Percentiles rank a stretch among this genome's conserved stretches.
Conservation (phyloP, 768 basidiomycete genomes). For the Lentinus brumalis region DNA sequence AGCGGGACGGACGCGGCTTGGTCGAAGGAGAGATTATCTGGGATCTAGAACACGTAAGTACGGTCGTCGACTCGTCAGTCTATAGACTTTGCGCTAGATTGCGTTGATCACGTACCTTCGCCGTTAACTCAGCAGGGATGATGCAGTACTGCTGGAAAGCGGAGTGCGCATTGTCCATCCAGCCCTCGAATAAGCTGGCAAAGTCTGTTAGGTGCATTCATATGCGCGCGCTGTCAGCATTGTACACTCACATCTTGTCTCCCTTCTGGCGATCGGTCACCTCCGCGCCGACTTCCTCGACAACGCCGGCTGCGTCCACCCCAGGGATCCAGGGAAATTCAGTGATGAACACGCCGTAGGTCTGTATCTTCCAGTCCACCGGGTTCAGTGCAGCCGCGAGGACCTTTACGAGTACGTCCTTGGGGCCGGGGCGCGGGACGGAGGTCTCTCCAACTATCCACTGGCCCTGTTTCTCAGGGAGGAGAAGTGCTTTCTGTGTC, state of each 20-base stretch:
- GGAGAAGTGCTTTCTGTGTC: constrained; percentile 22
- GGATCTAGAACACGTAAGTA: constrained; percentile 23
- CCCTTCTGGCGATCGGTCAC: constrained; percentile 35
- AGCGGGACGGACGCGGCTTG: constrained; percentile 35
- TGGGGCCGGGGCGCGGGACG: constrained; percentile 16
- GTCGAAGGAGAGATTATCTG: constrained; percentile 32
- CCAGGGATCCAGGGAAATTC: constrained; percentile 24
- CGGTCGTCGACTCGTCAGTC: too few relatives aligned
- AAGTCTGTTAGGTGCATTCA: constrained; percentile 1
- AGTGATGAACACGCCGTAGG: background rate
- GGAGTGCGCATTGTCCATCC: constrained; percentile 11
- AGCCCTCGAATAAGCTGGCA: constrained; percentile 26
- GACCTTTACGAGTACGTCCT: constrained; percentile 33
- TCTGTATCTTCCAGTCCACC: constrained; percentile 36
- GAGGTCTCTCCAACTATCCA: constrained; percentile 2
- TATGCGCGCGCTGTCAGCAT: constrained; percentile 11
- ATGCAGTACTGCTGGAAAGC: constrained; percentile 23
- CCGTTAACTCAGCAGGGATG: constrained; percentile 16
- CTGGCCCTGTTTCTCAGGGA: constrained; percentile 2
- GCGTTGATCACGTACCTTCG: constrained; percentile 10
- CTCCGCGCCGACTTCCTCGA: constrained; percentile 34
- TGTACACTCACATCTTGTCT: constrained; percentile 32
- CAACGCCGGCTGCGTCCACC: constrained; percentile 13
- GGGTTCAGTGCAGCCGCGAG: constrained; percentile 34
- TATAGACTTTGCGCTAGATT: too few relatives aligned